Evolutionary conservation across 495 filamentous ascomycete species (phyloP).

Genomic region (Penicillium coffeae): DNA sequence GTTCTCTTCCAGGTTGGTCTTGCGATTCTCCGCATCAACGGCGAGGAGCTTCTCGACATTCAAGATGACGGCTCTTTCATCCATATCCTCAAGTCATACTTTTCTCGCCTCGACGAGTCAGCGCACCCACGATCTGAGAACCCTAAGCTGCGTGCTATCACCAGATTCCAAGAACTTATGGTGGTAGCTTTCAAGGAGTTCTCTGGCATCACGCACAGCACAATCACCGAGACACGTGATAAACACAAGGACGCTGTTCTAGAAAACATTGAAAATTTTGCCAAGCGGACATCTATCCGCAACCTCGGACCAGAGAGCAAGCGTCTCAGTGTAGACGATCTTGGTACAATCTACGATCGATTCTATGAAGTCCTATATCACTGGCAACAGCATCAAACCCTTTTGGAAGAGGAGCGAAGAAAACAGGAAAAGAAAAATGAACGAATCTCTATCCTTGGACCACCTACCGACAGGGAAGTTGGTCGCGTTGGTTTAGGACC

Average conservation of each 20-base stretch:
- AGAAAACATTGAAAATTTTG: conserved; percentile 92
- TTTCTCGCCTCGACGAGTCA: conserved; percentile 87
- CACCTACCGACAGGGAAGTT: conserved; percentile 40
- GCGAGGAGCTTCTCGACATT: conserved; percentile 94
- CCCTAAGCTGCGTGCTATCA: conserved; percentile 85
- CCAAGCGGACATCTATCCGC: conserved; percentile 91
- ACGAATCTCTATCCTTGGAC: conserved; percentile 40
- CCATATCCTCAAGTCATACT: conserved; percentile 91
- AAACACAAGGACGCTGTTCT: conserved; percentile 92
- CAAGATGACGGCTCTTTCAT: conserved; percentile 96
- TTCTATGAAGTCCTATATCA: conserved; percentile 92
- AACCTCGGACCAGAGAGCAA: conserved; percentile 97
- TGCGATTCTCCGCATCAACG: conserved; percentile 95
- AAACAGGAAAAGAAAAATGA: conserved; percentile 55
- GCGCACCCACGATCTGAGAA: conserved; percentile 95
- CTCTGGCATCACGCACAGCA: conserved; percentile 87
- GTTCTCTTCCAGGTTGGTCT: conserved; percentile 95
- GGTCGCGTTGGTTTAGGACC: conserved; percentile 88
- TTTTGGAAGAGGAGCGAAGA: conserved; percentile 67
- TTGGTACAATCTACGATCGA: conserved; percentile 84
- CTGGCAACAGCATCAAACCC: conserved; percentile 73
- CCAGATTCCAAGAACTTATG: conserved; percentile 95
- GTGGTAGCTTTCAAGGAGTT: conserved; percentile 99
- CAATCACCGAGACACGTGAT: conserved; percentile 79
- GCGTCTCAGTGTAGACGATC: conserved; percentile 74